Evolutionary conservation across 768 basidiomycete genomes (phyloP), one percentile per base, ranked within the genome.

Genomic region (Suillus alpinus): DNA sequence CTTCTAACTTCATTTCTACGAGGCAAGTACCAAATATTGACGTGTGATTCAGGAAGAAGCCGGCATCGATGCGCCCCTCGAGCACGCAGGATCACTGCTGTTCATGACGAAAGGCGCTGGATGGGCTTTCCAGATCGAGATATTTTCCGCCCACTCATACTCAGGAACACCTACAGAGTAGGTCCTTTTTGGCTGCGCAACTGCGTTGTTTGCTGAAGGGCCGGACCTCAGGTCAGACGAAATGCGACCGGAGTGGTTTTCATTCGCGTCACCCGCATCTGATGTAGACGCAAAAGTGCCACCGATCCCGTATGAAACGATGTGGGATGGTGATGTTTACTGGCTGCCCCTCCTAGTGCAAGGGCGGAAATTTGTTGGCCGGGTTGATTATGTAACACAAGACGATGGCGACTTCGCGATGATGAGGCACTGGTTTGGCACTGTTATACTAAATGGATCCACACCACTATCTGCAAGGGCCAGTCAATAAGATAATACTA

Each of bases 161-260:
- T 72, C 72, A 3, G 92, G 91, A 1, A 72, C 69, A 0, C 78
- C 89, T 16, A 81, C 76, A 14, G 92, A 93, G 94, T 93, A 73
- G 63, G 84, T 75, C 18, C 8, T 4, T 43, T 61, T 46, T 26
- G 29, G 51, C 4, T 8, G 51, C n/a, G 43, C 56, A 18, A 29
- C 40, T 32, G 14, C 7, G 26, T 20, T 10, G 20, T 26, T 50
- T 32, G 47, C 12, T 40, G 31, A 44, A 34, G 16, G 20, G 39
- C 46, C 18, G n/a, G 20, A 41, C 31, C 20, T 1, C 62, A 95
- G 93, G 66, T 86, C 89, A 0, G 92, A 95, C 36, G 94, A 95
- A 70, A 95, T 95, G 93, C 80, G 80, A 20, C 94, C 94, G 0
- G 70, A 85, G 67, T 95, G 93, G 93, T 94, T 92, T 69, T 74